Conservation (phyloP, 805 yeast genomes). For the Teunomyces panamensis region DNA sequence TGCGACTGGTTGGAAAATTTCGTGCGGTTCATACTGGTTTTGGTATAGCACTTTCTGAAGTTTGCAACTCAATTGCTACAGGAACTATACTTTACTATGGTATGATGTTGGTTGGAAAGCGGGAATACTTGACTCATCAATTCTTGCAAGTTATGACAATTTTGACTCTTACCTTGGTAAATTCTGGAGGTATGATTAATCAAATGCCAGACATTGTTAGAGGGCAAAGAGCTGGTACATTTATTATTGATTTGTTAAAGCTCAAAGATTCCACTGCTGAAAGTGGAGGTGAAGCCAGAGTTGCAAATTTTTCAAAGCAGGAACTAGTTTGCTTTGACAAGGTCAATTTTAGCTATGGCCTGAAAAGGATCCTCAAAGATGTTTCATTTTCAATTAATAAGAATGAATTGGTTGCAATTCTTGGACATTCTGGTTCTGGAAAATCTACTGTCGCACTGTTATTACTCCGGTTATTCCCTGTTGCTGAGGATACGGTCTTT, state of each 20-base stretch:
- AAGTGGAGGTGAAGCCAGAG: slow-evolving; percentile 26
- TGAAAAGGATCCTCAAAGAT: slow-evolving; percentile 33
- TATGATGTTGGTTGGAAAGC: slow-evolving; percentile 58
- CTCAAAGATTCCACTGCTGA: slow-evolving; percentile 35
- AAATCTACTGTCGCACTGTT: slow-evolving; percentile 73
- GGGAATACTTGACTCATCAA: slow-evolving; percentile 53
- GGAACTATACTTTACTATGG: slow-evolving; percentile 80
- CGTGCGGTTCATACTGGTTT: slow-evolving; percentile 65
- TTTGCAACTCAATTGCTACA: slow-evolving; percentile 59
- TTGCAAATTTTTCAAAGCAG: not conserved
- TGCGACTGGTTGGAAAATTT: slow-evolving; percentile 40
- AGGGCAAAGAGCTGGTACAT: slow-evolving; percentile 71
- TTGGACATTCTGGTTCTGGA: slow-evolving; percentile 90
- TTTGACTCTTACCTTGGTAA: slow-evolving; percentile 67
- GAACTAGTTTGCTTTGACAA: slow-evolving; percentile 38
- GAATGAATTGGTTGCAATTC: slow-evolving; percentile 60
- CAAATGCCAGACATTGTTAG: slow-evolving; percentile 78
- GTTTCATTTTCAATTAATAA: slow-evolving; percentile 41
- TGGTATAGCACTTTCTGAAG: slow-evolving; percentile 58
- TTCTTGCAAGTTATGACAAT: slow-evolving; percentile 70
- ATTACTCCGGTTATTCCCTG: slow-evolving; percentile 51
- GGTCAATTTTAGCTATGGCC: slow-evolving; percentile 51
- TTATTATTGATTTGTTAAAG: slow-evolving; percentile 40
- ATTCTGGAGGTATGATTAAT: slow-evolving; percentile 55
- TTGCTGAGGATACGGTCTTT: slow-evolving; percentile 36